Percentiles rank a stretch among this genome's conserved stretches.
These are phyloP conservation scores for Pseudocohnilembus persalinus DNA, from an alignment of 169 alveolate genomes.

Conservation along the genomic window DNA sequence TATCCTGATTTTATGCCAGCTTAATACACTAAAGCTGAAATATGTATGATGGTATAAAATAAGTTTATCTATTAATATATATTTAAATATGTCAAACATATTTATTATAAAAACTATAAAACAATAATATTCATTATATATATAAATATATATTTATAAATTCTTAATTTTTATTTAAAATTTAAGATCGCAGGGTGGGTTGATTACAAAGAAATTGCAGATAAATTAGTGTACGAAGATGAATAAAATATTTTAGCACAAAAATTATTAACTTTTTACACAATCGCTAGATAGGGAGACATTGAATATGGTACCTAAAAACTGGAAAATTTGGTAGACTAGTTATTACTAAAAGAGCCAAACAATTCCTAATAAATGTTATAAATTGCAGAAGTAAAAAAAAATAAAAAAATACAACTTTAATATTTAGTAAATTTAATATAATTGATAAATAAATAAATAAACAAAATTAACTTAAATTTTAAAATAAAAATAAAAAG, in stretches of 20 bases:
- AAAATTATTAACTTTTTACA: constrained; percentile 60
- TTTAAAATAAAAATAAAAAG: background rate
- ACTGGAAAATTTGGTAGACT: constrained; percentile 64
- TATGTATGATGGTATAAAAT: constrained; percentile 68
- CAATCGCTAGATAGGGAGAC: constrained; percentile 78
- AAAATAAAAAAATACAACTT: too few species aligned
- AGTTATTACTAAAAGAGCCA: constrained; percentile 65
- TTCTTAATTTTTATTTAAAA: background rate
- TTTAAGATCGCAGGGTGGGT: constrained; percentile 61
- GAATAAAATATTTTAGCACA: constrained; percentile 66
- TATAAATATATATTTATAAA: background rate
- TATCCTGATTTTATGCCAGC: constrained; percentile 76
- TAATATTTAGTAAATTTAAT: too few species aligned
- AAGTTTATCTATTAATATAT: constrained; percentile 13
- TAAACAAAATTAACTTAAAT: too few species aligned
- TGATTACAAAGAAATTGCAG: constrained; percentile 55
- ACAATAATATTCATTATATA: background rate
- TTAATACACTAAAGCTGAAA: constrained; percentile 76
- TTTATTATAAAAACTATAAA: background rate
- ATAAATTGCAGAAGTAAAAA: constrained; percentile 47
- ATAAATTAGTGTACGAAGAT: constrained; percentile 57
- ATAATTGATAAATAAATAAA: too few species aligned
- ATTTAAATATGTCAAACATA: background rate
- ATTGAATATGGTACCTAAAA: constrained; percentile 70
- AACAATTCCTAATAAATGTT: constrained; percentile 73